Conservation (phyloP, 1,139 yeast genomes). For the Citeromyces hawaiiensis region DNA sequence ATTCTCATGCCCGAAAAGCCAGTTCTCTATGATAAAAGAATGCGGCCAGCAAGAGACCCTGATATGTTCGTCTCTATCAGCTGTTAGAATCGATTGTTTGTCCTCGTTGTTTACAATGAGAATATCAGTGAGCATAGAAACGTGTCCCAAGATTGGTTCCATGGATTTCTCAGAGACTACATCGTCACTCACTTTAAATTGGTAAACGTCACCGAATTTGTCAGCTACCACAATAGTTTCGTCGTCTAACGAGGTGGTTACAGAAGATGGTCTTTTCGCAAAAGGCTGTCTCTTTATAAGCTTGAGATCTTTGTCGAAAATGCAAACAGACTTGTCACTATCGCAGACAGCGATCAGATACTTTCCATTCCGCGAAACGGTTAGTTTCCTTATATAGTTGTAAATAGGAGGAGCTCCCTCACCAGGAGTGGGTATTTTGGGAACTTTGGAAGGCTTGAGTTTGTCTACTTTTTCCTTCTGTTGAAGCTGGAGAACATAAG, state of each 20-base stretch:
- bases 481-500: constrained; percentile 26
- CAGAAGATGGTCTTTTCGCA: constrained; percentile 83
- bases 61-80: constrained; percentile 95
- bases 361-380: constrained; percentile 36
- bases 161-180: constrained; percentile 38
- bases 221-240: constrained; percentile 65
- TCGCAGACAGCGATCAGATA: constrained; percentile 63
- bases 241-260: constrained; percentile 44
- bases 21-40: constrained; percentile 62
- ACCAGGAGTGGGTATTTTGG: constrained; percentile 37
- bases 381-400: constrained; percentile 52
- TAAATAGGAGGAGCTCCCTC: constrained; percentile 54
- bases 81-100: constrained; percentile 51
- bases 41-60: constrained; percentile 77
- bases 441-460: constrained; percentile 5
- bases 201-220: constrained; percentile 91
- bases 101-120: constrained; percentile 26
- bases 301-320: constrained; percentile 28
- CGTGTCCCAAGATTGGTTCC: constrained; percentile 82
- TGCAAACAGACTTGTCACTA: constrained; percentile 69
- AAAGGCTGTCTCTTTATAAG: constrained; percentile 59
- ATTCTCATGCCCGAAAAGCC: constrained; percentile 80
- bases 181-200: constrained; percentile 16
- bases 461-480: constrained; percentile 18
- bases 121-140: constrained; percentile 78